Base-by-base conservation (phyloP, 176 grass and related monocot genomes). In the Canna indica region DNA sequence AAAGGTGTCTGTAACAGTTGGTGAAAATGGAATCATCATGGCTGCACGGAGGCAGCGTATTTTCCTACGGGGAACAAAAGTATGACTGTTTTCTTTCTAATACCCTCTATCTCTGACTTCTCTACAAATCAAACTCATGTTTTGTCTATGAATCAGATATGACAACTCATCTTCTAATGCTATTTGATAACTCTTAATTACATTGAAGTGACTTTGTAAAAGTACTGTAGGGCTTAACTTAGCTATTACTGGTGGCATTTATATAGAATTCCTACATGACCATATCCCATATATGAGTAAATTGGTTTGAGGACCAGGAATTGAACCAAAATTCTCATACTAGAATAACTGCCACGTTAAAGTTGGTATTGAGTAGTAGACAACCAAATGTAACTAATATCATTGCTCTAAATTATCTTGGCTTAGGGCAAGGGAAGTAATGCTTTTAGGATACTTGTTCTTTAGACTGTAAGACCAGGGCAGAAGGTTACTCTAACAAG, bases 1-100 rank as follows among this genome's bases (percentile, higher is more conserved):
- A 0, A 99, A 99, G 74, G 94, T 93, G 59, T 99, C 94, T 34
- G 86, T 99, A 63, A 99, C 84, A 0, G 90, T 99, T 56, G 82
- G 86, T 75, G 86, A 93, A 82, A 99, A 89, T 80, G 94, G 94
- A 66, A 93, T 99, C 24, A 69, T 80, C 64, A 85, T 99, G 89
- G 86, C 94, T 73, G 81, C 94, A 76, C 86, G 84, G n/a, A 75
- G 79, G n/a, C 86, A 82, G 20, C 88, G 86, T 36, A 47, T 92
- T 59, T 77, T 85, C 65, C 83, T 97, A 76, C 83, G 93, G n/a
- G 93, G 93, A 62, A 97, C 93, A 91, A 97, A 90, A 83, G 93
- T 92, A 81, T 84, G 81, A 25, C 12, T 2, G 17, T 41, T 28
- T 14, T 57, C 18, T 54, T 42, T 25, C 31, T 33, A 18, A 59